These are phyloP conservation scores for Wickerhamiella domercqiae DNA, from an alignment of 805 yeast genomes.

Conservation along the genomic window DNA sequence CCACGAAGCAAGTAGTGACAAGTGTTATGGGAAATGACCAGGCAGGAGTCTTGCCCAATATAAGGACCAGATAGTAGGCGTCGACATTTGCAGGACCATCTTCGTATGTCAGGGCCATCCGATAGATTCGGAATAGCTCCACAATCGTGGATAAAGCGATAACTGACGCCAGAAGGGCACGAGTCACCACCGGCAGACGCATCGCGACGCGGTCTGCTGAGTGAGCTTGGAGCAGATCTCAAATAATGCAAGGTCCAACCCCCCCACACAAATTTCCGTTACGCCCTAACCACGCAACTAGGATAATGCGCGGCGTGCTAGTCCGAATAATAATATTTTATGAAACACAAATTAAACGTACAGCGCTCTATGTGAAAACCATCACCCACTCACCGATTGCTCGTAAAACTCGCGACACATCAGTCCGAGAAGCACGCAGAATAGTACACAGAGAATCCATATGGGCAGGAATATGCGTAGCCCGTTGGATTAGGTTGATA, in stretches of 20 bases:
- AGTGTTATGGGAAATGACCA: constrained; percentile 30
- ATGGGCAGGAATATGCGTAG: constrained; percentile 6
- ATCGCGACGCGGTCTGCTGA: not conserved
- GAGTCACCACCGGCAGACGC: constrained; percentile 1
- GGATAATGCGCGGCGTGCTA: too few species aligned
- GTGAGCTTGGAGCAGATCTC: too few species aligned
- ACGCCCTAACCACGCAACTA: too few species aligned
- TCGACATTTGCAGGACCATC: constrained; percentile 2
- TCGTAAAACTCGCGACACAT: constrained; percentile 11
- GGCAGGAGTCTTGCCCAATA: constrained; percentile 15
- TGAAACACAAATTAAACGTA: not conserved
- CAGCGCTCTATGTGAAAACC: constrained; percentile 7
- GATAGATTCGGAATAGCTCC: not conserved
- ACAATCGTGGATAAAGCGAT: not conserved
- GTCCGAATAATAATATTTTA: too few species aligned
- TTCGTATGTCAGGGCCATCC: not conserved
- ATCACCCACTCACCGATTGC: constrained; percentile 17
- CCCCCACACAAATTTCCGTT: too few species aligned
- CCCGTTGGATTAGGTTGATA: constrained; percentile 2
- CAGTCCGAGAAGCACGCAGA: constrained; percentile 14
- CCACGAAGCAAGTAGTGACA: constrained; percentile 33
- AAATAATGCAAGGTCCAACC: too few species aligned
- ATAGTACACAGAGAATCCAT: constrained; percentile 17
- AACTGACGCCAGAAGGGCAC: not conserved
- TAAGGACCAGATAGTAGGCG: constrained; percentile 9